These are phyloP conservation scores for Eutrema heterophyllum DNA, from an alignment of 345 rosid genomes.

Conservation along the genomic window DNA sequence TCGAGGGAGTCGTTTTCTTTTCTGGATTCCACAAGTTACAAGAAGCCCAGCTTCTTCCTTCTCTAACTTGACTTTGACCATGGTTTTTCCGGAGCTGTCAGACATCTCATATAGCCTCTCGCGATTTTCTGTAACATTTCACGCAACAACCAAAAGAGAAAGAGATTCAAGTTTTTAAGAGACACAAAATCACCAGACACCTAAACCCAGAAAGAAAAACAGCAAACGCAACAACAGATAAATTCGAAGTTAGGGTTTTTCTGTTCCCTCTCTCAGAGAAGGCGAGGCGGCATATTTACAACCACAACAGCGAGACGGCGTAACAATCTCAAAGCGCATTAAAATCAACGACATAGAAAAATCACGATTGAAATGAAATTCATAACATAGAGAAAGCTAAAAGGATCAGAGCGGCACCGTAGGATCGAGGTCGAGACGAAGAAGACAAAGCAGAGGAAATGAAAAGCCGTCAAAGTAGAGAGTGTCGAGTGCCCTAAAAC, in stretches of 20 bases:
- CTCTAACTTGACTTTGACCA: slow-evolving; percentile 35
- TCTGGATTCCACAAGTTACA: slow-evolving; percentile 28
- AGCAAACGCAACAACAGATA: not conserved
- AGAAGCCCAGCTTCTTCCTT: slow-evolving; percentile 27
- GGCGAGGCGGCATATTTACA: not conserved
- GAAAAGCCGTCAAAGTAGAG: not conserved
- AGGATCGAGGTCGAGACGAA: slow-evolving; percentile 6
- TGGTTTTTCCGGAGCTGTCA: slow-evolving; percentile 17
- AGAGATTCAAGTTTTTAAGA: not conserved
- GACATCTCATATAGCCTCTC: slow-evolving; percentile 28
- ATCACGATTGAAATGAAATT: not conserved
- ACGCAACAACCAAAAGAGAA: not conserved
- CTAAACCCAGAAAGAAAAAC: not conserved
- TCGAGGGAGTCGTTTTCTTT: slow-evolving; percentile 37
- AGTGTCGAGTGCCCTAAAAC: slow-evolving; percentile 21
- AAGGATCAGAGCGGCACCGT: slow-evolving; percentile 21
- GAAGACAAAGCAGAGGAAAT: not conserved
- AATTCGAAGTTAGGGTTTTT: slow-evolving; percentile 28
- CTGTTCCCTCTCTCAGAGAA: not conserved
- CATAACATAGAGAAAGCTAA: not conserved
- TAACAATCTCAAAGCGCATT: not conserved
- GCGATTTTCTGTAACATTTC: not conserved
- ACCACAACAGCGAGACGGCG: not conserved
- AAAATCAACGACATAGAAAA: slow-evolving; percentile 10
- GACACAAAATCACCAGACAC: not conserved